These are phyloP conservation scores for Exophiala dermatitidis DNA, from an alignment of 2,329 filamentous ascomycete genomes.

Conservation along the genomic window DNA sequence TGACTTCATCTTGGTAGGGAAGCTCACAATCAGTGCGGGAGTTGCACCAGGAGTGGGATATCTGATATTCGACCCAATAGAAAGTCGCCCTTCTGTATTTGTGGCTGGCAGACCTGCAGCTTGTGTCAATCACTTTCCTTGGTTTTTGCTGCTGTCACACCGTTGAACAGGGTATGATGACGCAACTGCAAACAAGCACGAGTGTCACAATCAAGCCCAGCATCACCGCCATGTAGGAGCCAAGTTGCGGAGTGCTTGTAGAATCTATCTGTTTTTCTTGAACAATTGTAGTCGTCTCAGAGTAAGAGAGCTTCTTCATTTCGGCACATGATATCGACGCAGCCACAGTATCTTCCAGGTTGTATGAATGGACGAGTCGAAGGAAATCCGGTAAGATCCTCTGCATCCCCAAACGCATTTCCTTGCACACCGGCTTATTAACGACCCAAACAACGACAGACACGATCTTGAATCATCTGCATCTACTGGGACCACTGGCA, in stretches of 20 bases:
- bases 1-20: too few relatives aligned
- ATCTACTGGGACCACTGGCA: constrained; percentile 1
- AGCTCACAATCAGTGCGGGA: too few relatives aligned
- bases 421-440: background rate
- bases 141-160: too few relatives aligned
- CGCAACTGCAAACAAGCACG: background rate
- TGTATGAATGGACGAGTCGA: constrained; percentile 27
- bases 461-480: constrained; percentile 1
- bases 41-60: background rate
- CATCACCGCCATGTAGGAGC: too few relatives aligned
- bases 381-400: constrained; percentile 30
- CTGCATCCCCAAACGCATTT: background rate
- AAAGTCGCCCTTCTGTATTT: background rate
- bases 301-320: too few relatives aligned
- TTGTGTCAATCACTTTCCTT: too few relatives aligned
- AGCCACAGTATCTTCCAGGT: background rate
- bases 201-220: too few relatives aligned
- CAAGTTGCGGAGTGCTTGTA: too few relatives aligned
- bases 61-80: background rate
- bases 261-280: too few relatives aligned
- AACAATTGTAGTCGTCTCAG: too few relatives aligned
- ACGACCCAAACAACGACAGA: constrained; percentile 6
- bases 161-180: background rate
- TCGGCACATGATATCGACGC: background rate
- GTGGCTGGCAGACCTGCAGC: background rate